These are phyloP conservation scores for Claviceps lovelessii DNA, from an alignment of 2,329 filamentous ascomycete species.

Conservation along the genomic window DNA sequence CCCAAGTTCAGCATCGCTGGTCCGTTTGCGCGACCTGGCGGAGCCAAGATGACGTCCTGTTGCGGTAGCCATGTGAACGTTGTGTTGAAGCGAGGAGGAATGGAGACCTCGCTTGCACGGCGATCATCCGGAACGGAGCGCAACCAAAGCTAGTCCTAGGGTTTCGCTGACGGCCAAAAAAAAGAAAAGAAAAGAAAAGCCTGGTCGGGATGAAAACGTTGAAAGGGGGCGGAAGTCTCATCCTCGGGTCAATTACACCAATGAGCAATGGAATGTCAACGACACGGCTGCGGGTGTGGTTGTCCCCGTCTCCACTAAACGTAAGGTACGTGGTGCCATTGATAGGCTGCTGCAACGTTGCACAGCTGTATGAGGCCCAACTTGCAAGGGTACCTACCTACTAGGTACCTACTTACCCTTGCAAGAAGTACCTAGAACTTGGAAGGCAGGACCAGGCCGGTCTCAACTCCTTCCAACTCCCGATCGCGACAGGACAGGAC, in stretches of 20 bases:
- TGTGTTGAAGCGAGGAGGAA: not conserved
- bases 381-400: too few relatives aligned
- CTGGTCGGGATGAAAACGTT: not conserved
- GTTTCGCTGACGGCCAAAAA: not conserved
- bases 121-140: not conserved
- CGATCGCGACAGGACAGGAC: not conserved
- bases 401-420: too few relatives aligned
- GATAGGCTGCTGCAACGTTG: not conserved
- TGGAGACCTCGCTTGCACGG: not conserved
- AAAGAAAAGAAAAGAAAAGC: not conserved
- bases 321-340: not conserved
- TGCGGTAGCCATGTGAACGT: slow-evolving; percentile 15
- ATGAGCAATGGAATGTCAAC: not conserved
- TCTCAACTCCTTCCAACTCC: not conserved
- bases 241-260: not conserved
- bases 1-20: slow-evolving; percentile 22
- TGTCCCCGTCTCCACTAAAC: not conserved
- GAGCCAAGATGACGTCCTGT: slow-evolving; percentile 17
- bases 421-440: too few relatives aligned
- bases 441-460: too few relatives aligned
- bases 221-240: not conserved
- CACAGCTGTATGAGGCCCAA: too few relatives aligned
- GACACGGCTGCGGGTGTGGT: too few relatives aligned
- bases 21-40: slow-evolving; percentile 28
- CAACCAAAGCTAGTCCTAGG: not conserved